Evolutionary conservation across 306 rosid species (phyloP).

Genomic region (Quercus wislizeni): DNA sequence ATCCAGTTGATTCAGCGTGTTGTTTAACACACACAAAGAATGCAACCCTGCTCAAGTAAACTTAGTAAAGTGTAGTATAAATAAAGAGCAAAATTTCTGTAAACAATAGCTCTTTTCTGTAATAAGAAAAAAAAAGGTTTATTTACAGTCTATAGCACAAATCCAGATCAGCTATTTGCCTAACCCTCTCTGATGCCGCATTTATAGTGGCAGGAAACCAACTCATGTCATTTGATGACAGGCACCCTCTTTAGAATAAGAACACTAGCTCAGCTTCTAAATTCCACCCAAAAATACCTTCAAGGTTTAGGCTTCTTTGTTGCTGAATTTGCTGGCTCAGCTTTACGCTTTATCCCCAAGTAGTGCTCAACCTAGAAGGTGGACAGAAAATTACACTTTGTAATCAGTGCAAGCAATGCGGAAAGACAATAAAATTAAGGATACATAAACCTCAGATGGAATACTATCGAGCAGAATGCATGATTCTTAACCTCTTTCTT

Average conservation of each 20-base stretch:
- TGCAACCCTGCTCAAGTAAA: not conserved
- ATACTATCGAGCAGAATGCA: fast-evolving
- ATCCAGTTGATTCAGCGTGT: not conserved
- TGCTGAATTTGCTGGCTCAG: conserved; percentile 48
- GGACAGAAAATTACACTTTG: not conserved
- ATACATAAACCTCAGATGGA: not conserved
- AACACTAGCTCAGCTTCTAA: not conserved
- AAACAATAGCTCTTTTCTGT: not conserved
- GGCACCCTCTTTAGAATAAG: not conserved
- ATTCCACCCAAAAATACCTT: conserved; percentile 12
- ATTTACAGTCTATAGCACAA: conserved; percentile 9
- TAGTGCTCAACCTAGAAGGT: conserved; percentile 76
- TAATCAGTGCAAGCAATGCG: not conserved
- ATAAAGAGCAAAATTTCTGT: not conserved
- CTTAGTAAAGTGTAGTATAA: not conserved
- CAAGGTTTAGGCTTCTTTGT: conserved; percentile 66
- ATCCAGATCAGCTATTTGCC: not conserved
- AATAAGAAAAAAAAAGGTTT: not conserved
- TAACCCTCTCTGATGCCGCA: not conserved
- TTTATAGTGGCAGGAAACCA: not conserved
- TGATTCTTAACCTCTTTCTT: too few relatives aligned
- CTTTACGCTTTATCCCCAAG: conserved; percentile 88
- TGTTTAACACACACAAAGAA: not conserved
- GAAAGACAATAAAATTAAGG: not conserved
- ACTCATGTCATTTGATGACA: not conserved